Evolutionary conservation across 2,329 filamentous ascomycete species (phyloP).

Genomic region (Aureobasidium leucospermi): DNA sequence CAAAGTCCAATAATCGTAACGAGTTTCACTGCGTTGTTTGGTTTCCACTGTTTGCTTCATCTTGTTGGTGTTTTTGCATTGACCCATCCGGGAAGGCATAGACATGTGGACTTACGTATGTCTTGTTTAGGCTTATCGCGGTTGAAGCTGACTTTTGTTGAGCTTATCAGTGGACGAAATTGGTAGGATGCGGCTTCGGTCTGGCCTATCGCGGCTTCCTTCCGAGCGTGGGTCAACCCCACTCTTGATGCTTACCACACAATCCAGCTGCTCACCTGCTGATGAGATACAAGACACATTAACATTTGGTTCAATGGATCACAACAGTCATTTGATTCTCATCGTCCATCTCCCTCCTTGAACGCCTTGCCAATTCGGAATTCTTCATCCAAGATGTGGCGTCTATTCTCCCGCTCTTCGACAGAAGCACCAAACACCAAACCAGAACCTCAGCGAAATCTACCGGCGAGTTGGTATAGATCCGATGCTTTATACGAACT

Average conservation of each 20-base stretch:
- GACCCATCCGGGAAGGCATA: too few relatives aligned
- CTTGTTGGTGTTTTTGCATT: too few relatives aligned
- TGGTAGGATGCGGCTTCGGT: not conserved
- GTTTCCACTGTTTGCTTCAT: too few relatives aligned
- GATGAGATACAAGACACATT: not conserved
- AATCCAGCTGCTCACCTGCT: too few relatives aligned
- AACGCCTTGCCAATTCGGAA: not conserved
- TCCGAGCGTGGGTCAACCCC: not conserved
- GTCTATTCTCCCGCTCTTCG: not conserved
- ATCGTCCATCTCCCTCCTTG: not conserved
- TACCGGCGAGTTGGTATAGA: slow-evolving; percentile 40
- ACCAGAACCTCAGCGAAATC: slow-evolving; percentile 20
- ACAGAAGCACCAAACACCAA: not conserved
- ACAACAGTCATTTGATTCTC: not conserved
- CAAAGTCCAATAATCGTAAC: too few relatives aligned
- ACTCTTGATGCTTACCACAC: not conserved
- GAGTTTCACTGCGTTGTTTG: too few relatives aligned
- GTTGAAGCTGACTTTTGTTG: not conserved
- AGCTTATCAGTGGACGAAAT: not conserved
- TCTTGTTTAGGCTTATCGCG: not conserved
- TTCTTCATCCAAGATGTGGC: not conserved
- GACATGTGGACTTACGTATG: too few relatives aligned
- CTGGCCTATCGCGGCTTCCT: not conserved
- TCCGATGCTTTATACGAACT: slow-evolving; percentile 38
- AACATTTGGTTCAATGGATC: not conserved